Percentiles rank a stretch among this genome's conserved stretches.
phyloP scores from a whole-genome alignment of 495 filamentous ascomycete species.

The Xylaria bambusicola region DNA sequence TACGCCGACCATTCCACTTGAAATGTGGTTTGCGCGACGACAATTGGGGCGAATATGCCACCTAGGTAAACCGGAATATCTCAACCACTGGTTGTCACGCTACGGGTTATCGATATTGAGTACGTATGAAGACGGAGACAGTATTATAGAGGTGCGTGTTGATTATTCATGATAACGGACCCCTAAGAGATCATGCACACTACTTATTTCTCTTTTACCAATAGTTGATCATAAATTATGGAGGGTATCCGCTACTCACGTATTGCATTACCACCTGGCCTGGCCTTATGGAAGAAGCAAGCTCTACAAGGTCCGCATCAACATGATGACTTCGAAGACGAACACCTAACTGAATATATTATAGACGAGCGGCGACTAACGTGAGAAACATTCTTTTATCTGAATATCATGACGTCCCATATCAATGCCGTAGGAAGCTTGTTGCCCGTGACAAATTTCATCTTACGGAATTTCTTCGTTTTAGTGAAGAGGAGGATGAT shows the following conservation, averaged over 20 bases:
- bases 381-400: neutral
- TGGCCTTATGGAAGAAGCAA: neutral
- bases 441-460: neutral
- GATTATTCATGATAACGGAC: too few species aligned
- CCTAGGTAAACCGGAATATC: neutral
- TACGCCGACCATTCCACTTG: neutral
- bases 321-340: neutral
- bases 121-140: neutral
- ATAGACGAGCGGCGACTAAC: neutral
- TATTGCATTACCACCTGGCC: neutral
- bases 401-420: neutral
- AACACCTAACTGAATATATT: neutral
- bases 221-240: neutral
- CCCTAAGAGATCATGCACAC: too few species aligned
- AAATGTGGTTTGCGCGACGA: too few species aligned
- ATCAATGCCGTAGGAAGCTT: too few species aligned
- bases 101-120: neutral
- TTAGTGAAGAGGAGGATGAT: conserved; percentile 1
- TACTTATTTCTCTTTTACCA: neutral
- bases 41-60: neutral
- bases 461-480: neutral
- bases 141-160: neutral
- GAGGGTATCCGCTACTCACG: neutral
- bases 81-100: neutral
- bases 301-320: neutral